Evolutionary conservation across 768 basidiomycete genomes (phyloP), one percentile per base, ranked within the genome.

Genomic region (Coprinopsis cinerea): DNA sequence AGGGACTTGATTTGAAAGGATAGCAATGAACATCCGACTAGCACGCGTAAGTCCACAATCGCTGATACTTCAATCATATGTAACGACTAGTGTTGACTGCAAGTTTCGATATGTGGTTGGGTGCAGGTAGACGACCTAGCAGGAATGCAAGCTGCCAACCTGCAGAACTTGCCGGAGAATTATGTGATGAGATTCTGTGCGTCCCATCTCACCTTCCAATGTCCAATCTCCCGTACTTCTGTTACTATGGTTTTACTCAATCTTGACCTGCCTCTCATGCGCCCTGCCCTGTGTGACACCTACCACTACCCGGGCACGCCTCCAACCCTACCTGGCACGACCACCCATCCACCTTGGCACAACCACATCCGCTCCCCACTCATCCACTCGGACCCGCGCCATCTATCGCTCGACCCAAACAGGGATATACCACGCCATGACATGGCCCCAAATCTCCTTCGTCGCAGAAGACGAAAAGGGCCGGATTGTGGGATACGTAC

Each of bases 121-220:
- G n/a, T n/a, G 20, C 62, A 94, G 91, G 78, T 87, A 59, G 88
- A 87, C 44, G 93, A 96, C 67, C 77, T 95, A 56, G 71, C 83
- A 57, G 91, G 87, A 14, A 95, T 96, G 91, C 93, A 97, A 67
- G 85, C 91, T 48, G 85, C 88, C 61, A 97, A 97, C 65, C 72
- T 95, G 53, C 84, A 92, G 64, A 96, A 95, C 61, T 70, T 97
- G 25, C 93, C 93, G 0, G 93, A 95, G 67, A 92, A 92, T 69
- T 92, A 92, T 60, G 81, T 79, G 11, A 83, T 91, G 74, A 81
- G 83, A 53, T 85, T 87, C 57, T 88, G 85, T 88, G 50, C 45
- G 79, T 66, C 44, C 43, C 37, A 15, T 48, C 30, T 32, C 9
- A 32, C 30, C 30, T 15, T 15, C 7, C 9, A 7, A 15, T 32